Evolutionary conservation across 306 rosid genomes (phyloP), one percentile per base, ranked within the genome.

Genomic region (Adenanthera pavonina): DNA sequence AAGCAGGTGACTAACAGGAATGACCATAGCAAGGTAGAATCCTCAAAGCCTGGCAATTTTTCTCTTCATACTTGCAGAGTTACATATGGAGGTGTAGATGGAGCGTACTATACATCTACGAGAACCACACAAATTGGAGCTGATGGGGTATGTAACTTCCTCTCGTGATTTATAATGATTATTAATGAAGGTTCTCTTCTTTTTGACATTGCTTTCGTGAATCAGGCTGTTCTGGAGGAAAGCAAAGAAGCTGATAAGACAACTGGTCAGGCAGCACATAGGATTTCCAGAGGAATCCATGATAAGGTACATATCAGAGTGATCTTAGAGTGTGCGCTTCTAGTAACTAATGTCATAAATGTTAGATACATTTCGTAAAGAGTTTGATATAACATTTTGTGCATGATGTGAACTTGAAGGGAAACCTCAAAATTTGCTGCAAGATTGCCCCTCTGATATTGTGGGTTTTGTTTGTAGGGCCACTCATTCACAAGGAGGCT

Each of bases 401-500:
- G 47, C 25, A 3, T 53, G 7, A 20, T 34, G 2, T 53, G 11
- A 64, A 30, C 34, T 43, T 61, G 47, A 33, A 47, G 57, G 52
- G 48, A 15, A 62, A 30, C 6, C 9, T 75, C 12, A 36, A 14
- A 60, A n/a, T 64, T 72, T 75, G 36, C 10, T 46, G 34, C 12
- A 34, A 17, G 7, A 16, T 2, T 57, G 0, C 12, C 49, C 13
- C 49, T 2, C 49, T 85, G 44, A 71, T 12, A 64, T 60, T 61
- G 30, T 79, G 40, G 33, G 13, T 75, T 68, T 14, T 71, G 35
- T 69, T 8, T 79, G 85, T 64, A 95, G 98, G 99, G 98, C 65
- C 99, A 93, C 83, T 89, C 96, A 41, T 80, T 92, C 60, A 87
- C 90, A 16, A 92, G 97, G 85, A 95, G 89, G 90, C 93, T 95